phyloP scores from a whole-genome alignment of 2,329 filamentous ascomycete genomes.

The Ustilaginoidea virens region DNA sequence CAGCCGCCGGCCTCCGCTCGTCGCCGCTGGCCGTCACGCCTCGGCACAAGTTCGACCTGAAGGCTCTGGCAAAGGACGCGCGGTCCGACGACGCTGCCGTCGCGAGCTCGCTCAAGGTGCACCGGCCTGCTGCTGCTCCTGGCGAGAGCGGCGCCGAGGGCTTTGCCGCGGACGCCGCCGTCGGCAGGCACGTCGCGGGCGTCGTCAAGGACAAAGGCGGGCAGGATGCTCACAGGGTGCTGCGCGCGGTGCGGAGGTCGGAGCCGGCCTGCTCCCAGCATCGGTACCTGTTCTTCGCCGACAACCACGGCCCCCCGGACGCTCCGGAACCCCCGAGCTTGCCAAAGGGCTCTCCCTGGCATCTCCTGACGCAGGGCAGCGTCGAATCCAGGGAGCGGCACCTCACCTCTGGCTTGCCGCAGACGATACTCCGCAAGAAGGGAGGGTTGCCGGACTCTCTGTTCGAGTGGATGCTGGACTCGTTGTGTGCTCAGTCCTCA shows the following conservation, averaged over 20 bases:
- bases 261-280: conserved; percentile 20
- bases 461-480: conserved; percentile 48
- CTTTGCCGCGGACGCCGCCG: too few relatives aligned
- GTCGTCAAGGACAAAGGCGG: conserved; percentile 22
- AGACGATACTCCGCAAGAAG: conserved; percentile 25
- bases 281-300: conserved; percentile 36
- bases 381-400: conserved; percentile 34
- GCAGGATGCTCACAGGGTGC: conserved; percentile 27
- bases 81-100: conserved; percentile 42
- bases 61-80: conserved; percentile 43
- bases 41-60: conserved; percentile 49
- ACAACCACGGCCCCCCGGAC: conserved; percentile 13
- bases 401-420: conserved; percentile 46
- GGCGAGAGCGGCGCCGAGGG: conserved; percentile 5
- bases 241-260: conserved; percentile 35
- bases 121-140: conserved; percentile 17
- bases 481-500: conserved; percentile 40
- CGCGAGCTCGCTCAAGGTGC: conserved; percentile 33
- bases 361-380: conserved; percentile 29
- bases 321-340: conserved; percentile 14
- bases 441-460: conserved; percentile 43
- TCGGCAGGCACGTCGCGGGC: conserved; percentile 10
- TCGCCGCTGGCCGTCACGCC: conserved; percentile 35
- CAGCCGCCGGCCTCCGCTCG: conserved; percentile 19
- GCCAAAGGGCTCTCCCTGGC: conserved; percentile 26